phyloP scores from a whole-genome alignment of 176 grass and related monocot species.

The Carex pumila region DNA sequence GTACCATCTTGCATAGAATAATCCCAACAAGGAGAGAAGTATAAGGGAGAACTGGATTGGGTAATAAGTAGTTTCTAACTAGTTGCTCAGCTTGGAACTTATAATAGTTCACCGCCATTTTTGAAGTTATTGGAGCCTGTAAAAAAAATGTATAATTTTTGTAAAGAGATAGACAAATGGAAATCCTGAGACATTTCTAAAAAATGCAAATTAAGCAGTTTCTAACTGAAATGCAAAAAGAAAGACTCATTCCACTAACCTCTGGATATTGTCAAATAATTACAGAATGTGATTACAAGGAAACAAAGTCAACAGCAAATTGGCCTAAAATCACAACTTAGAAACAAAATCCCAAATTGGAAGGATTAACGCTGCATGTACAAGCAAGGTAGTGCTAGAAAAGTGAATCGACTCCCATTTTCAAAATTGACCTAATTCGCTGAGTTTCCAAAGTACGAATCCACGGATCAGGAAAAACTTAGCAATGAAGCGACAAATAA shows the following conservation, averaged over 20 bases:
- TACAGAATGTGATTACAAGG: not conserved
- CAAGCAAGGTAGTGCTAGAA: not conserved
- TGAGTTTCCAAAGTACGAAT: not conserved
- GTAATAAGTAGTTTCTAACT: conserved; percentile 84
- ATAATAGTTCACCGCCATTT: conserved; percentile 58
- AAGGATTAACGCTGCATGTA: not conserved
- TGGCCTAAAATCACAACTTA: not conserved
- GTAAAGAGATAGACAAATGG: not conserved
- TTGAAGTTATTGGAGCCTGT: conserved; percentile 34
- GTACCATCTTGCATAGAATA: conserved; percentile 95
- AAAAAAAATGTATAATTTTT: not conserved
- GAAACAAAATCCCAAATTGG: not conserved
- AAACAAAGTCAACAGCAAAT: conserved; percentile 11
- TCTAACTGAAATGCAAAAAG: not conserved
- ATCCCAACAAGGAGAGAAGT: conserved; percentile 71
- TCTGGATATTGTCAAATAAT: not conserved
- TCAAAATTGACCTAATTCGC: not conserved
- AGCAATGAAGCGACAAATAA: not conserved
- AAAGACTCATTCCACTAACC: not conserved
- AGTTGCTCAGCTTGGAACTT: conserved; percentile 62
- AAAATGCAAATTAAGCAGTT: not conserved
- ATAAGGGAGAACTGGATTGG: conserved; percentile 72
- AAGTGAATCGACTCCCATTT: conserved; percentile 13
- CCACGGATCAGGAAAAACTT: not conserved
- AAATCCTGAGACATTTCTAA: not conserved